phyloP scores from a whole-genome alignment of 768 basidiomycete species.

The Amyloporia xantha region DNA sequence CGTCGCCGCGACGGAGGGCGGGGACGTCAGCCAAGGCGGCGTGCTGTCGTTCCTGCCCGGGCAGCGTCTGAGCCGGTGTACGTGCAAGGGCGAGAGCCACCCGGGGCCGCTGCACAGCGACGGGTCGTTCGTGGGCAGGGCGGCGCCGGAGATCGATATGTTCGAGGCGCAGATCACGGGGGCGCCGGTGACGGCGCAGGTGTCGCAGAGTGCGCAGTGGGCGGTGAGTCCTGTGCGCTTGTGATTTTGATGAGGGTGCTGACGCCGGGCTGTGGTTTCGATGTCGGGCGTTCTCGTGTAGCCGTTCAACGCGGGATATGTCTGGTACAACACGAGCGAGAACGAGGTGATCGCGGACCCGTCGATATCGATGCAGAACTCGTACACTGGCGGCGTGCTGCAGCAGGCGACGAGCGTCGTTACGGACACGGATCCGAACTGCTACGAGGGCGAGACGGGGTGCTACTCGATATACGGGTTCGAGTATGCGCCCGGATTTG shows the following conservation, averaged over 20 bases:
- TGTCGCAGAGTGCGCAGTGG: slow-evolving; percentile 85
- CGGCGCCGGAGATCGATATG: slow-evolving; percentile 87
- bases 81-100: slow-evolving; percentile 79
- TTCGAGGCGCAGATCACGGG: slow-evolving; percentile 73
- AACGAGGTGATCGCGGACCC: slow-evolving; percentile 56
- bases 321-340: slow-evolving; percentile 53
- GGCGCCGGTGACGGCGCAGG: slow-evolving; percentile 42
- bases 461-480: slow-evolving; percentile 79
- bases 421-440: slow-evolving; percentile 56
- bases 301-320: slow-evolving; percentile 74
- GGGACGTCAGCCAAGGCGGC: slow-evolving; percentile 46
- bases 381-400: slow-evolving; percentile 57
- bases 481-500: slow-evolving; percentile 60
- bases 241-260: neutral
- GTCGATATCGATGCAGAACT: slow-evolving; percentile 48
- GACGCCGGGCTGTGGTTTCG: neutral
- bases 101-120: slow-evolving; percentile 79
- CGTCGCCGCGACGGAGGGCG: slow-evolving; percentile 48
- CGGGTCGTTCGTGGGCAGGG: slow-evolving; percentile 68
- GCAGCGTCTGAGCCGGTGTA: slow-evolving; percentile 82
- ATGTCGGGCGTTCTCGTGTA: slow-evolving; percentile 19
- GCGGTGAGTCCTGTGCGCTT: slow-evolving; percentile 40
- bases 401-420: slow-evolving; percentile 81
- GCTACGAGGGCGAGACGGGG: slow-evolving; percentile 55
- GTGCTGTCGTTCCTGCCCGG: slow-evolving; percentile 81